Percentiles rank a stretch among this genome's conserved stretches.
phyloP scores from a whole-genome alignment of 371 early-diverging fungal genomes.

The Rhizopus arrhizus region DNA sequence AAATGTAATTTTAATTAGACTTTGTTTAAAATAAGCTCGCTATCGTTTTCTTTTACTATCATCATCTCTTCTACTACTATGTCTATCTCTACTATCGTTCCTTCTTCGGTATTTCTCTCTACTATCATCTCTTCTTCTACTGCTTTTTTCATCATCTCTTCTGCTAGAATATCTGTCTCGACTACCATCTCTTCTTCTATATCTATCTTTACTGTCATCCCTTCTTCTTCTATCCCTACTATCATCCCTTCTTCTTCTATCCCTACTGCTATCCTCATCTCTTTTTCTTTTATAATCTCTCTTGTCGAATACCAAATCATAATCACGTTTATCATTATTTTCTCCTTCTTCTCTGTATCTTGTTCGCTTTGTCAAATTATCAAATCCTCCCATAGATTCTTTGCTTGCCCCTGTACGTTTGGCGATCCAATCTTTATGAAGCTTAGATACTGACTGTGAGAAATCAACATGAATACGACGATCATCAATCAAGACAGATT shows the following conservation, averaged over 20 bases:
- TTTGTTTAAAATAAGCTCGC: conserved; percentile 21
- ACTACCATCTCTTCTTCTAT: conserved; percentile 19
- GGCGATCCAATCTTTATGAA: conserved; percentile 75
- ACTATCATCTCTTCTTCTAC: conserved; percentile 14
- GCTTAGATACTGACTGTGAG: conserved; percentile 91
- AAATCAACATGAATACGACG: conserved; percentile 97
- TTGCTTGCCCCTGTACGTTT: conserved; percentile 45
- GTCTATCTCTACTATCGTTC: conserved; percentile 15
- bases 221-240: conserved; percentile 25
- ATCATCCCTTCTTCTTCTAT: conserved; percentile 33
- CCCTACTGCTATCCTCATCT: conserved; percentile 19
- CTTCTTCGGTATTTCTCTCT: conserved; percentile 10
- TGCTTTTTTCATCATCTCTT: conserved; percentile 11
- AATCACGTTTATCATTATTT: conserved; percentile 26
- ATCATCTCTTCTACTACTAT: conserved; percentile 20
- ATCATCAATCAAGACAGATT: conserved; percentile 95
- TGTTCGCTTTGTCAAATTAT: conserved; percentile 53
- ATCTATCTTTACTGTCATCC: conserved; percentile 20
- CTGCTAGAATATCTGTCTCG: conserved; percentile 4
- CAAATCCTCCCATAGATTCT: conserved; percentile 56
- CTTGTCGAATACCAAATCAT: conserved; percentile 50
- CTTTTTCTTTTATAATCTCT: conserved; percentile 27
- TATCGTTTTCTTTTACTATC: conserved; percentile 14
- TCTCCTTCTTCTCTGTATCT: conserved; percentile 45
- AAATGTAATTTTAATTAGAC: conserved; percentile 10